A percentile compares a stretch with the other conserved stretches of the same genome.
These are phyloP conservation scores for Dryadomyces sulphureus DNA, from an alignment of 2,329 filamentous ascomycete species.

Conservation along the genomic window DNA sequence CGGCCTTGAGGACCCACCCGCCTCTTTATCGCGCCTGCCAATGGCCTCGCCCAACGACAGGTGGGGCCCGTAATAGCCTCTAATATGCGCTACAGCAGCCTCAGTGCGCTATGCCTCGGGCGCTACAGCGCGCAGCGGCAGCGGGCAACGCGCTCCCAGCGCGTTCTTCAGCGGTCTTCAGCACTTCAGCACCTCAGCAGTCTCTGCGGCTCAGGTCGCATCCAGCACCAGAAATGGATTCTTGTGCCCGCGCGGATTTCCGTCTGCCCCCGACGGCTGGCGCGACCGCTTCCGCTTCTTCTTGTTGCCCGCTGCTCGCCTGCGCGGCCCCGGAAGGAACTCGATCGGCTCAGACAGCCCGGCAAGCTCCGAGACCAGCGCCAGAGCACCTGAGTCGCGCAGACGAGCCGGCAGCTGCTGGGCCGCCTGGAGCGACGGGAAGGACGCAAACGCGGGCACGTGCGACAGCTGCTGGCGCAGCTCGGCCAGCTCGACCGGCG, in stretches of 20 bases:
- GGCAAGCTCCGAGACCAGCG: constrained; percentile 4
- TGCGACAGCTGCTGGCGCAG: constrained; percentile 1
- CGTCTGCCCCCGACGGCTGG: background rate
- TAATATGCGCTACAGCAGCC: too few relatives aligned
- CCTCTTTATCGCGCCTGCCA: background rate
- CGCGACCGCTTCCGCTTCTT: constrained; percentile 6
- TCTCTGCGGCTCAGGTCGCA: background rate
- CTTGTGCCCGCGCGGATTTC: background rate
- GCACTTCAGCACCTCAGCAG: too few relatives aligned
- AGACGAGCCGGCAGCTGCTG: constrained; percentile 7
- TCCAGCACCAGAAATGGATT: constrained; percentile 9
- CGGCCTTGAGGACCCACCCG: background rate
- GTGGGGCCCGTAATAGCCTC: too few relatives aligned
- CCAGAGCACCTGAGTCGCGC: constrained; percentile 2
- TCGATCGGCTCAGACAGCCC: constrained; percentile 1
- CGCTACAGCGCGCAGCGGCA: background rate
- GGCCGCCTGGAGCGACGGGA: constrained; percentile 7
- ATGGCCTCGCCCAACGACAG: too few relatives aligned
- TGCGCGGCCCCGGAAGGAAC: constrained; percentile 5
- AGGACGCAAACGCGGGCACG: constrained; percentile 5
- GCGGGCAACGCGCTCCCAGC: too few relatives aligned
- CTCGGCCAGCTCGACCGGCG: background rate
- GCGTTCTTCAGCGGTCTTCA: too few relatives aligned
- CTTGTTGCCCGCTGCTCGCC: background rate
- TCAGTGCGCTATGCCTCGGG: background rate